Evolutionary conservation across 2,329 filamentous ascomycete genomes (phyloP).

Genomic region (Beauveria sp.): DNA sequence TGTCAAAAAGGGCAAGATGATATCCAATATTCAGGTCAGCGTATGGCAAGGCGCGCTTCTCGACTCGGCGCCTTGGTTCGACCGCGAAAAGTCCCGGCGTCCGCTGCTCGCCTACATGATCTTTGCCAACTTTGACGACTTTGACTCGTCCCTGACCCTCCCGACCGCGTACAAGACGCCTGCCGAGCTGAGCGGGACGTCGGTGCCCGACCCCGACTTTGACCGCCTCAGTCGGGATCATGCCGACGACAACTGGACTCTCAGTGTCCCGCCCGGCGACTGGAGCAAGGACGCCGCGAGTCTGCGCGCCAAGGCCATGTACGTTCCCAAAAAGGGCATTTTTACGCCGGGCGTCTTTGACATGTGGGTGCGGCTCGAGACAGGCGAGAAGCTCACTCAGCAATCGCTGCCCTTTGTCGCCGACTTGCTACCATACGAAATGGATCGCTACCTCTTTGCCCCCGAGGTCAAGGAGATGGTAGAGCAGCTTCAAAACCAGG

Average conservation of each 20-base stretch:
- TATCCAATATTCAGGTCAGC: slow-evolving; percentile 28
- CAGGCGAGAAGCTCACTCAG: slow-evolving; percentile 54
- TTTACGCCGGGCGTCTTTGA: slow-evolving; percentile 30
- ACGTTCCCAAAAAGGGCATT: slow-evolving; percentile 1
- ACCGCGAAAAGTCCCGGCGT: slow-evolving; percentile 19
- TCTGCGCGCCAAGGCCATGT: slow-evolving; percentile 1
- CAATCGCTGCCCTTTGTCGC: slow-evolving; percentile 53
- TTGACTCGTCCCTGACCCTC: slow-evolving; percentile 23
- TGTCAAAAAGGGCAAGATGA: slow-evolving; percentile 26
- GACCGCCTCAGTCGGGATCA: slow-evolving; percentile 4
- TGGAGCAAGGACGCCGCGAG: not conserved
- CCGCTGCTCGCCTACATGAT: slow-evolving; percentile 26
- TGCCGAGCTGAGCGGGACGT: slow-evolving; percentile 13
- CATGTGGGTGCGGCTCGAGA: slow-evolving; percentile 54
- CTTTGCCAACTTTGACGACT: slow-evolving; percentile 20
- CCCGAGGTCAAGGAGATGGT: slow-evolving; percentile 4
- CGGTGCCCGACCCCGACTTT: slow-evolving; percentile 15
- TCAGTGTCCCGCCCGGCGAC: slow-evolving; percentile 10
- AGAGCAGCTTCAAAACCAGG: not conserved
- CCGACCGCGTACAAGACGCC: slow-evolving; percentile 19
- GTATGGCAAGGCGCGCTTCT: slow-evolving; percentile 28
- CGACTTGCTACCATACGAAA: slow-evolving; percentile 30
- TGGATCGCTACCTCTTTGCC: slow-evolving; percentile 43
- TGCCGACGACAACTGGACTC: slow-evolving; percentile 16
- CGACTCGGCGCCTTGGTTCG: slow-evolving; percentile 22